These are phyloP conservation scores for Leishmania gerbilli DNA, from an alignment of 208 protist species.

Conservation along the genomic window DNA sequence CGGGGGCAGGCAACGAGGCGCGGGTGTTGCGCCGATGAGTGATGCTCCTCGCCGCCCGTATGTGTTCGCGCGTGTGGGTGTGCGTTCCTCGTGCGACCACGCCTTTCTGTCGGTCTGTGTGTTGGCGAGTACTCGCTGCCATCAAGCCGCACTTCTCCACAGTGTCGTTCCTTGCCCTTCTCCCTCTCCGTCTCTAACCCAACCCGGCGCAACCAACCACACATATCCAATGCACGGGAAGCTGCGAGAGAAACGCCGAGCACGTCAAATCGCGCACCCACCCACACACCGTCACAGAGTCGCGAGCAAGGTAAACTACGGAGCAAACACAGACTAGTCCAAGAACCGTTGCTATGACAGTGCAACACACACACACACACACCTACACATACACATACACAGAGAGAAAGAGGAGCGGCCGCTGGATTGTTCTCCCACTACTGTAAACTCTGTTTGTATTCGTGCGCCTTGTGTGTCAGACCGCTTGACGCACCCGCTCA, in stretches of 20 bases:
- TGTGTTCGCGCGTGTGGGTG: neutral
- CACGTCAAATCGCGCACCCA: neutral
- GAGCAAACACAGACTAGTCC: neutral
- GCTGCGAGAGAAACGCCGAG: neutral
- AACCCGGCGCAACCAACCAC: neutral
- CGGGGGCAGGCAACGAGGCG: neutral
- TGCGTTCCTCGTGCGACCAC: neutral
- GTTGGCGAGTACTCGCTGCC: neutral
- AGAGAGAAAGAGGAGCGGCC: neutral
- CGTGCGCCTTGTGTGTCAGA: neutral
- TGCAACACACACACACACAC: neutral
- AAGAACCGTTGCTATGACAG: neutral
- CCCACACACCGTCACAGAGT: neutral
- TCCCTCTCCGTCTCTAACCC: neutral
- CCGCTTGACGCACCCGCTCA: neutral
- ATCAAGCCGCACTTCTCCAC: neutral
- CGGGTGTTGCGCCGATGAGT: neutral
- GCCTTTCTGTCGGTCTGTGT: neutral
- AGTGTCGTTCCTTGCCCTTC: neutral
- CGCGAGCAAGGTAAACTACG: neutral
- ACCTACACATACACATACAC: too few species aligned
- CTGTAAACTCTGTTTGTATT: neutral
- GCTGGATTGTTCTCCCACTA: neutral
- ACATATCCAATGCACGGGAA: neutral
- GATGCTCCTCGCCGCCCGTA: neutral